These are phyloP conservation scores for Lachnellula cervina DNA, from an alignment of 2,329 filamentous ascomycete genomes.

Conservation along the genomic window DNA sequence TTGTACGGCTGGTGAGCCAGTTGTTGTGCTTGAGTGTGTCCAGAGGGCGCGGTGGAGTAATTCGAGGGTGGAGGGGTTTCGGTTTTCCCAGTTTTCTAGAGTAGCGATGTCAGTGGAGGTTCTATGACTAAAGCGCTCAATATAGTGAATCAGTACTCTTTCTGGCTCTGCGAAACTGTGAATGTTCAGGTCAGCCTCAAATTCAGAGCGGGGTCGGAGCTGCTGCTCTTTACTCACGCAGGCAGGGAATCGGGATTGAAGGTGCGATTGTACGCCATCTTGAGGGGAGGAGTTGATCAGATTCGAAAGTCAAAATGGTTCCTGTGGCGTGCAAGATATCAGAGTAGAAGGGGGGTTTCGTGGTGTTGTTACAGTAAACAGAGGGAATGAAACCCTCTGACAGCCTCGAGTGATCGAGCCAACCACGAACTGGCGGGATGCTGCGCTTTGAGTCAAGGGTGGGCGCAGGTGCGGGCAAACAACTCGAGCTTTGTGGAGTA, in stretches of 20 bases:
- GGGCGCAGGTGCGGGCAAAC: no score
- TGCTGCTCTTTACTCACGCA: constrained; percentile 54
- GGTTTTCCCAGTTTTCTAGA: background rate
- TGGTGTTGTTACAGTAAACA: background rate
- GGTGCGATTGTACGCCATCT: constrained; percentile 89
- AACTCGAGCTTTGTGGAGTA: no score
- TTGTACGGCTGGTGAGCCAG: constrained; percentile 20
- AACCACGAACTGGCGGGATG: no score
- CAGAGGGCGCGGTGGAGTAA: background rate
- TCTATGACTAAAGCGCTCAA: background rate
- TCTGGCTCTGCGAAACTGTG: constrained; percentile 50
- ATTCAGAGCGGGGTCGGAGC: background rate
- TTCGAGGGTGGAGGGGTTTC: constrained; percentile 20
- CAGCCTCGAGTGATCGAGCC: no score
- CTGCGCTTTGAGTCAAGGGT: no score
- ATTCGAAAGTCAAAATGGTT: background rate
- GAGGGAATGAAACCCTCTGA: no score
- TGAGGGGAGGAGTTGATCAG: constrained; percentile 9
- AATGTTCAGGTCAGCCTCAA: constrained; percentile 12
- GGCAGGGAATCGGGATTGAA: constrained; percentile 95
- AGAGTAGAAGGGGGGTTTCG: background rate
- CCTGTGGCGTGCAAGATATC: background rate
- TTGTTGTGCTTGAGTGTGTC: constrained; percentile 35
- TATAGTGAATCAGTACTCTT: constrained; percentile 28
- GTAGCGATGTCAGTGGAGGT: constrained; percentile 2